Conservation (phyloP, 2,329 filamentous ascomycete genomes). For the Sporothrix brasiliensis region DNA sequence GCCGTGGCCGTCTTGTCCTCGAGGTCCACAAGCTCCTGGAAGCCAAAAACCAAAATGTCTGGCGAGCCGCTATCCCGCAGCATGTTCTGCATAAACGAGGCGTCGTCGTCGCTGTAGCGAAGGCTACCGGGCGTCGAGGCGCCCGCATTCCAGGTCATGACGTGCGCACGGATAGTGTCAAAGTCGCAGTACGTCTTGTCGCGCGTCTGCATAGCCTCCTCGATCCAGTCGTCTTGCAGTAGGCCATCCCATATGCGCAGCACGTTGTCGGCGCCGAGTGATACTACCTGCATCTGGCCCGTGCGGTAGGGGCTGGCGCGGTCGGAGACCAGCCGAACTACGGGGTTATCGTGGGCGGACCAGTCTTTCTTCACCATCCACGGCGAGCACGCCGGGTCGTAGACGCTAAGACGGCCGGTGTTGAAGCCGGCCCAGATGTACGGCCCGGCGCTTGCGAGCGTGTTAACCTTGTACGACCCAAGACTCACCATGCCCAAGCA, state of each 20-base stretch:
- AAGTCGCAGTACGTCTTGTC: slow-evolving; percentile 86
- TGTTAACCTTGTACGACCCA: slow-evolving; percentile 94
- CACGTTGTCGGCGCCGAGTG: slow-evolving; percentile 83
- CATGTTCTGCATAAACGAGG: slow-evolving; percentile 77
- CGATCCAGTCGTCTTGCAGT: slow-evolving; percentile 92
- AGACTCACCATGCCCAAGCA: slow-evolving; percentile 82
- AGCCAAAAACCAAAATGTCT: slow-evolving; percentile 92
- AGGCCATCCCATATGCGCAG: slow-evolving; percentile 89
- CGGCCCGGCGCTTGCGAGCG: slow-evolving; percentile 76
- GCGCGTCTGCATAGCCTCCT: slow-evolving; percentile 80
- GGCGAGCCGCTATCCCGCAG: slow-evolving; percentile 76
- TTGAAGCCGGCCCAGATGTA: slow-evolving; percentile 94
- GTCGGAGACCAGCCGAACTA: slow-evolving; percentile 77
- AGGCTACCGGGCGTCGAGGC: slow-evolving; percentile 89
- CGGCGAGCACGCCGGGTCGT: slow-evolving; percentile 78
- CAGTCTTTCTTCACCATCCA: slow-evolving; percentile 95
- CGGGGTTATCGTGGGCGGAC: slow-evolving; percentile 83
- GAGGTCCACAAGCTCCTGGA: slow-evolving; percentile 96
- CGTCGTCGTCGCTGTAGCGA: slow-evolving; percentile 69
- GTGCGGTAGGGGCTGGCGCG: slow-evolving; percentile 81
- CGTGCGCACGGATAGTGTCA: slow-evolving; percentile 73
- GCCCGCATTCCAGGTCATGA: slow-evolving; percentile 96
- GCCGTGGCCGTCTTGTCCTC: slow-evolving; percentile 97
- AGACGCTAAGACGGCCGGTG: slow-evolving; percentile 90
- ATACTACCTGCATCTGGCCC: slow-evolving; percentile 81